phyloP scores from a whole-genome alignment of 345 rosid species.

The Ceriops tagal region DNA sequence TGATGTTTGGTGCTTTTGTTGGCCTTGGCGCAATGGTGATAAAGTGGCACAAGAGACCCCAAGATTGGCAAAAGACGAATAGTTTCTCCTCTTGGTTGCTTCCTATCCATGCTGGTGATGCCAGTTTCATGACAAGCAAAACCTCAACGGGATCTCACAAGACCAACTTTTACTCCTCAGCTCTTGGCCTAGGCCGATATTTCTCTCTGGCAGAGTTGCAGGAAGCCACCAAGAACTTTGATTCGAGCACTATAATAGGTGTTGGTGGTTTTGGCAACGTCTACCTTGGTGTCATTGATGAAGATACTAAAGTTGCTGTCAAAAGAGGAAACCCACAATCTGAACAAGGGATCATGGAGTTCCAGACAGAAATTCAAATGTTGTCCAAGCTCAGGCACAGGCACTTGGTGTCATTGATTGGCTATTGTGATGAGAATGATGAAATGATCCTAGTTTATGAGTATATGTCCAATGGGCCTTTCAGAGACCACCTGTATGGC shows the following conservation, averaged over 20 bases:
- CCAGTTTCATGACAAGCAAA: background rate
- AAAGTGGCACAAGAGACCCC: conserved; percentile 15
- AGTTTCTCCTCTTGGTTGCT: conserved; percentile 10
- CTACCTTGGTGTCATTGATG: conserved; percentile 4
- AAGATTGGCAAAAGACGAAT: conserved; percentile 16
- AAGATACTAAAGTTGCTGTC: background rate
- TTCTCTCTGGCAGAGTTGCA: conserved; percentile 13
- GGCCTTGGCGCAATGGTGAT: conserved; percentile 4
- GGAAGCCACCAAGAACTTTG: conserved; percentile 13
- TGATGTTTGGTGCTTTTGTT: conserved; percentile 14
- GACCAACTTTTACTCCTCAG: conserved; percentile 5
- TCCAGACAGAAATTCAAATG: conserved; percentile 14
- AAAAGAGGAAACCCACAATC: conserved; percentile 7
- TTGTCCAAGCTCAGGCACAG: conserved; percentile 8
- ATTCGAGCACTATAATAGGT: conserved; percentile 10
- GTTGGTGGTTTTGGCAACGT: conserved; percentile 14
- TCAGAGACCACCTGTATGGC: conserved; percentile 9
- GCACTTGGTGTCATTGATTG: conserved; percentile 8
- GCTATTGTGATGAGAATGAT: conserved; percentile 7
- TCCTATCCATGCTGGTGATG: background rate
- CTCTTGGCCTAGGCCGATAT: conserved; percentile 11
- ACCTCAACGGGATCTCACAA: background rate
- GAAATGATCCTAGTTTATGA: conserved; percentile 15
- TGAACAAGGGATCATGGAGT: conserved; percentile 9
- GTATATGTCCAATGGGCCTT: conserved; percentile 13